A percentile compares a stretch with the other conserved stretches of the same genome.
These are phyloP conservation scores for Fragaria vesca DNA, from an alignment of 306 rosid species.

Conservation along the genomic window DNA sequence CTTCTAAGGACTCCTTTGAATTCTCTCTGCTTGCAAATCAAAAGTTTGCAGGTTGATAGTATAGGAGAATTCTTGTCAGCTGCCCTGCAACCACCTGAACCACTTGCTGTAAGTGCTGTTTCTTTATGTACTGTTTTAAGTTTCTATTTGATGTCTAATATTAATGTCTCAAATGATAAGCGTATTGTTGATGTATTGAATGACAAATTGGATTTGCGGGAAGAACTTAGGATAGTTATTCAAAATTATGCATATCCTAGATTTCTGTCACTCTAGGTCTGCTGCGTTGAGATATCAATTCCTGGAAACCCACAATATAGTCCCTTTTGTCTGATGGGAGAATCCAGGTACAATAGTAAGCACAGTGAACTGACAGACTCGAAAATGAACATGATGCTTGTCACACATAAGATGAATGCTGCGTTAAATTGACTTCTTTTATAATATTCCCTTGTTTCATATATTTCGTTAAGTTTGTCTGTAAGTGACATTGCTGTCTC, in stretches of 20 bases:
- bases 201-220: background rate
- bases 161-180: background rate
- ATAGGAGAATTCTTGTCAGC: slow-evolving; percentile 91
- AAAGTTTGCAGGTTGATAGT: slow-evolving; percentile 93
- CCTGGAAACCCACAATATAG: background rate
- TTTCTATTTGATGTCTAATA: background rate
- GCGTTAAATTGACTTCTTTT: background rate
- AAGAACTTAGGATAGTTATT: background rate
- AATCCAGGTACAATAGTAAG: background rate
- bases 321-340: background rate
- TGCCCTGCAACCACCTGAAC: slow-evolving; percentile 88
- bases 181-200: background rate
- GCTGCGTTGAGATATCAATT: background rate
- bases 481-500: no score
- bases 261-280: background rate
- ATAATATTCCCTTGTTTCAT: background rate
- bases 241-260: background rate
- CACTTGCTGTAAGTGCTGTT: slow-evolving; percentile 63
- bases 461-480: background rate
- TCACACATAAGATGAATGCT: background rate
- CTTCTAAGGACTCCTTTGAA: slow-evolving; percentile 94
- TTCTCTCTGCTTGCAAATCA: slow-evolving; percentile 97
- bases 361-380: background rate
- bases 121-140: background rate
- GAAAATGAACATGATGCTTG: background rate